Evolutionary conservation across 768 basidiomycete genomes (phyloP).

Genomic region (Boletus subcaerulescens): DNA sequence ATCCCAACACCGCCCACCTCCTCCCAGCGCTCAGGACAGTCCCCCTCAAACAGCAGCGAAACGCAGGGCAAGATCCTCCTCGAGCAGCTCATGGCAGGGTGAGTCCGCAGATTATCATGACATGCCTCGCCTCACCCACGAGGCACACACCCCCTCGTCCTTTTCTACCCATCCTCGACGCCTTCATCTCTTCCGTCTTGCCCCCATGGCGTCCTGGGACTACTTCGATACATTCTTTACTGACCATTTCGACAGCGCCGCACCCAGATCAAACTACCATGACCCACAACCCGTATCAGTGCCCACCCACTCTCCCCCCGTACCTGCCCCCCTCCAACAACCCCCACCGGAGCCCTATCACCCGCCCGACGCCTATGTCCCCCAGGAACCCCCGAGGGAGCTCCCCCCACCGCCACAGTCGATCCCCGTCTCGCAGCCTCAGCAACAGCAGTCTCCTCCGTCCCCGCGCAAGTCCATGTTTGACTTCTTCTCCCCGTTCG

Average conservation of each 20-base stretch:
- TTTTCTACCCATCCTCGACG: conserved; percentile 20
- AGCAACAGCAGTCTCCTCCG: conserved; percentile 53
- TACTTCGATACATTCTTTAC: conserved; percentile 30
- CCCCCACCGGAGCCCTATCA: conserved; percentile 31
- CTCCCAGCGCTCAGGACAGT: conserved; percentile 52
- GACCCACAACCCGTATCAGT: conserved; percentile 42
- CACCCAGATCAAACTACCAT: conserved; percentile 49
- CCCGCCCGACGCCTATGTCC: conserved; percentile 37
- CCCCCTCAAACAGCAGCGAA: conserved; percentile 54
- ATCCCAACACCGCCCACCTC: conserved; percentile 69
- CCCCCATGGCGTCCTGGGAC: conserved; percentile 33
- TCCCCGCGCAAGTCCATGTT: conserved; percentile 81
- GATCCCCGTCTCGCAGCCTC: conserved; percentile 23
- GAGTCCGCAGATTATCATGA: conserved; percentile 30
- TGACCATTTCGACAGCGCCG: conserved; percentile 36
- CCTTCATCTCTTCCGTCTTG: conserved; percentile 11
- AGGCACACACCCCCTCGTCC: conserved; percentile 14
- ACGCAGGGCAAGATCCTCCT: conserved; percentile 71
- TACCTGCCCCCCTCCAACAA: conserved; percentile 48
- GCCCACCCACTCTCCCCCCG: conserved; percentile 24
- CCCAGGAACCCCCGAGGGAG: conserved; percentile 28
- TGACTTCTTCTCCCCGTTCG: conserved; percentile 82
- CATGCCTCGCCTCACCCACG: conserved; percentile 27
- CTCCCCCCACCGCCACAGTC: conserved; percentile 21
- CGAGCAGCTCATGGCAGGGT: conserved; percentile 84